phyloP scores from a whole-genome alignment of 805 yeast species.

The Barnettozyma pratensis region DNA sequence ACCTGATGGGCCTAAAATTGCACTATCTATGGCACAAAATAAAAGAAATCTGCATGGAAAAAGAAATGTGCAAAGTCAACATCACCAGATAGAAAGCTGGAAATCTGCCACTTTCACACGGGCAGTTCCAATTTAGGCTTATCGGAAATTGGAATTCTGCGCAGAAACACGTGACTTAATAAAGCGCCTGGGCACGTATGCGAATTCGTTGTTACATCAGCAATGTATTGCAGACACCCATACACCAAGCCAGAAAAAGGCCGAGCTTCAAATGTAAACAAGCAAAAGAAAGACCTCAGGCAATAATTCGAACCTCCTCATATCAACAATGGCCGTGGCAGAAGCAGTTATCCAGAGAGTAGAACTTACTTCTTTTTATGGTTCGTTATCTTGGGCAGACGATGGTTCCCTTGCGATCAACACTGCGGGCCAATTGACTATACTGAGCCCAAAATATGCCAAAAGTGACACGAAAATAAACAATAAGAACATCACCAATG shows the following conservation, averaged over 20 bases:
- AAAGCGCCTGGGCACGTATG: too few relatives aligned
- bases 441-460: conserved; percentile 19
- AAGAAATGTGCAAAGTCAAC: too few relatives aligned
- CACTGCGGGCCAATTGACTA: conserved; percentile 16
- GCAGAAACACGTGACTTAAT: too few relatives aligned
- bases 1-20: too few relatives aligned
- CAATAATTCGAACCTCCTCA: neutral
- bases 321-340: conserved; percentile 2
- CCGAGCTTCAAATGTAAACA: neutral
- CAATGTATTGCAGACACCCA: too few relatives aligned
- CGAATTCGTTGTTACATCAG: too few relatives aligned
- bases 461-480: conserved; percentile 5
- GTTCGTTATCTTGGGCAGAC: conserved; percentile 19
- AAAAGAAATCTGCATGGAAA: too few relatives aligned
- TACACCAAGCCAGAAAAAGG: neutral
- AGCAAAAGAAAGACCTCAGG: neutral
- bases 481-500: conserved; percentile 9
- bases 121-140: too few relatives aligned
- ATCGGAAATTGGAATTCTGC: too few relatives aligned
- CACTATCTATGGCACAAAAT: too few relatives aligned
- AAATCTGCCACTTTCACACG: too few relatives aligned
- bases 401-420: conserved; percentile 24
- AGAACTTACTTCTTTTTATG: conserved; percentile 11
- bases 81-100: too few relatives aligned
- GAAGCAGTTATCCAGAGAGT: conserved; percentile 14